Evolutionary conservation across 495 filamentous ascomycete genomes (phyloP).

Genomic region (Penicillium maclennaniae): DNA sequence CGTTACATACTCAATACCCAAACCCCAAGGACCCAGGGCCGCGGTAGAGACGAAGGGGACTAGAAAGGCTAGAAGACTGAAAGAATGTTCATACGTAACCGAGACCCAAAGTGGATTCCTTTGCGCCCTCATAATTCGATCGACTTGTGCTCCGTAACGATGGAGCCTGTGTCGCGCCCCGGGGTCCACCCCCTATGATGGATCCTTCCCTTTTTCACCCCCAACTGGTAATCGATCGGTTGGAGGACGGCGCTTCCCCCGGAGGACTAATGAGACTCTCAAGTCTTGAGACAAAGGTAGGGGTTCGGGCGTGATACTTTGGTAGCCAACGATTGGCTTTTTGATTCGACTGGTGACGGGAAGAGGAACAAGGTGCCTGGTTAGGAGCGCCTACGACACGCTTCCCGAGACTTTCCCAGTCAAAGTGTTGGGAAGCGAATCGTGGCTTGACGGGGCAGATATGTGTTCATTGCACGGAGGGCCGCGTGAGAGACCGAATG

Average conservation of each 20-base stretch:
- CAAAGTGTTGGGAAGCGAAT: not conserved
- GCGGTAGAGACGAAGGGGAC: slow-evolving; percentile 9
- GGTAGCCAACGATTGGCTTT: slow-evolving; percentile 1
- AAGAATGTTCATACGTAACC: slow-evolving; percentile 42
- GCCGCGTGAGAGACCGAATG: slow-evolving; percentile 15
- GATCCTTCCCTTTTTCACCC: slow-evolving; percentile 4
- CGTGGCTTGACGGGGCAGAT: not conserved
- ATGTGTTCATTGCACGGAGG: slow-evolving; percentile 9
- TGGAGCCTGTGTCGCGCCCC: slow-evolving; percentile 7
- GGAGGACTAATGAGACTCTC: not conserved
- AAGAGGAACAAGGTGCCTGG: slow-evolving; percentile 4
- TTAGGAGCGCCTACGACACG: slow-evolving; percentile 8
- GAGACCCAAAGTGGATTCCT: slow-evolving; percentile 29
- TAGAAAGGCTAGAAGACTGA: slow-evolving; percentile 39
- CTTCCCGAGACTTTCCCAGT: slow-evolving; percentile 12
- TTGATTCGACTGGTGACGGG: slow-evolving; percentile 13
- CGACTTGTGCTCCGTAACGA: slow-evolving; percentile 7
- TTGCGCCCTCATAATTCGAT: slow-evolving; percentile 10
- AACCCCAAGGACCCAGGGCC: slow-evolving; percentile 8
- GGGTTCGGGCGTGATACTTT: not conserved
- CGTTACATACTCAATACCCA: not conserved
- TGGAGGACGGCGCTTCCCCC: not conserved
- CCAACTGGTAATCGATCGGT: slow-evolving; percentile 10
- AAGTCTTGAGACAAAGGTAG: slow-evolving; percentile 1
- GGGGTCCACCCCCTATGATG: slow-evolving; percentile 21